Percentiles rank a stretch among this genome's conserved stretches.
phyloP scores from a whole-genome alignment of 495 filamentous ascomycete genomes.

The Oleoguttula mirabilis region DNA sequence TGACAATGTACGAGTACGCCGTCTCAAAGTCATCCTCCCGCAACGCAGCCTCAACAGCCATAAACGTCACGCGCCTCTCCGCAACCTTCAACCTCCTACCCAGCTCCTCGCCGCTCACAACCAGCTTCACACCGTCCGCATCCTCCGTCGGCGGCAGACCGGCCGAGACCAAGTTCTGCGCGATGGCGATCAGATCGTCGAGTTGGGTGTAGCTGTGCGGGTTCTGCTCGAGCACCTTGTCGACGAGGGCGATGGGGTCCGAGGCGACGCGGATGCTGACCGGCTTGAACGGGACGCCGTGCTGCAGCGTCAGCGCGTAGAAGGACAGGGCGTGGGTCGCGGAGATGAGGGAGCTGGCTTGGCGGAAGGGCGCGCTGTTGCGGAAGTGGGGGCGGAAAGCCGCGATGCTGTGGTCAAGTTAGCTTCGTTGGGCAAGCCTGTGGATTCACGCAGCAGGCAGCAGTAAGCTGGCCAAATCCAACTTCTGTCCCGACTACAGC shows the following conservation, averaged over 20 bases:
- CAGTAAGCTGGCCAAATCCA: too few relatives aligned
- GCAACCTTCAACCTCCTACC: conserved; percentile 18
- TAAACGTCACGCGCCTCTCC: conserved; percentile 63
- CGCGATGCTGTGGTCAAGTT: conserved; percentile 42
- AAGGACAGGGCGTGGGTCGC: conserved; percentile 80
- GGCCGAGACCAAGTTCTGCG: conserved; percentile 60
- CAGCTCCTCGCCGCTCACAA: conserved; percentile 1
- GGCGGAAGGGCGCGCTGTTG: conserved; percentile 41
- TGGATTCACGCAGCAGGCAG: too few relatives aligned
- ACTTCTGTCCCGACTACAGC: too few relatives aligned
- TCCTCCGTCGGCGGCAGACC: conserved; percentile 37
- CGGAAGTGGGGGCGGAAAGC: conserved; percentile 55
- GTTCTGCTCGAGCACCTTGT: conserved; percentile 82
- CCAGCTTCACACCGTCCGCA: background rate
- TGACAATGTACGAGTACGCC: conserved; percentile 89
- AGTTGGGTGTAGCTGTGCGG: conserved; percentile 71
- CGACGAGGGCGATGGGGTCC: conserved; percentile 74
- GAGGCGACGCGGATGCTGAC: conserved; percentile 76
- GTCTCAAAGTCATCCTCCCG: conserved; percentile 88
- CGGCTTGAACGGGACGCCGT: conserved; percentile 83
- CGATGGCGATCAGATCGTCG: conserved; percentile 72
- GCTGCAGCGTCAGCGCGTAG: conserved; percentile 79
- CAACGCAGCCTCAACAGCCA: conserved; percentile 82
- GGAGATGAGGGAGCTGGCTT: conserved; percentile 56
- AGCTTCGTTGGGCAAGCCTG: too few relatives aligned